Base-by-base conservation (phyloP, 176 grass and related monocot species). In the Otatea glauca region DNA sequence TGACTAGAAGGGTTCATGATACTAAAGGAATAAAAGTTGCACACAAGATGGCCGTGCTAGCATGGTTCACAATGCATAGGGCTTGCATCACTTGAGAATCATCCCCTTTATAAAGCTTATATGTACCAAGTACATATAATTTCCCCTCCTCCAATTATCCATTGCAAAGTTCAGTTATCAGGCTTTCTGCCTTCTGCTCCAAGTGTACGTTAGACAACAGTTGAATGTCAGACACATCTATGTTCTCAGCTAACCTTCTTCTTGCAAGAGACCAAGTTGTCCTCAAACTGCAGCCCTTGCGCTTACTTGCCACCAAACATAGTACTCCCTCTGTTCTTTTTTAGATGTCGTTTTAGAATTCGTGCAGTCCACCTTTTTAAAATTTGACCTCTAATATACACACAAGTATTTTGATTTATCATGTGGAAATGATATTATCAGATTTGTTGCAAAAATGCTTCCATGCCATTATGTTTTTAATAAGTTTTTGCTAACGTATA, bases 171-270 rank as follows among this genome's bases (percentile, higher is more conserved):
- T 77, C 64, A 68, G 37, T 77, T 45, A 58, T 25, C 39, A 2
- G 70, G 41, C 3, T 13, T 45, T 29, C 58, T 6, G 38, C n/a
- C 23, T 32, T 78, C 14, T 0, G 5, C 37, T 18, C 38, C 38
- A 63, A 79, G 61, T 35, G 12, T 66, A 51, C 5, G 20, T 45
- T 42, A 49, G 32, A 64, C 11, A 78, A 47, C 39, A 47, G 16
- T 21, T 15, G 76, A 79, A 49, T 65, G 43, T 11, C 16, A 65
- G 25, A 64, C 8, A 79, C 42, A 43, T 48, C 56, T 44, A 45
- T 32, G 41, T 32, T 78, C 38, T 17, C 58, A 64, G 75, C 39
- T 63, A 64, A 78, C 56, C 39, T 78, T 45, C 39, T 78, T 45
- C 34, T 18, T 50, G 15, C 50, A 75, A 75, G 27, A 56, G 42